Evolutionary conservation across 2,329 filamentous ascomycete genomes (phyloP), one percentile per base, ranked within the genome.

Genomic region (Rosellinia necatrix): DNA sequence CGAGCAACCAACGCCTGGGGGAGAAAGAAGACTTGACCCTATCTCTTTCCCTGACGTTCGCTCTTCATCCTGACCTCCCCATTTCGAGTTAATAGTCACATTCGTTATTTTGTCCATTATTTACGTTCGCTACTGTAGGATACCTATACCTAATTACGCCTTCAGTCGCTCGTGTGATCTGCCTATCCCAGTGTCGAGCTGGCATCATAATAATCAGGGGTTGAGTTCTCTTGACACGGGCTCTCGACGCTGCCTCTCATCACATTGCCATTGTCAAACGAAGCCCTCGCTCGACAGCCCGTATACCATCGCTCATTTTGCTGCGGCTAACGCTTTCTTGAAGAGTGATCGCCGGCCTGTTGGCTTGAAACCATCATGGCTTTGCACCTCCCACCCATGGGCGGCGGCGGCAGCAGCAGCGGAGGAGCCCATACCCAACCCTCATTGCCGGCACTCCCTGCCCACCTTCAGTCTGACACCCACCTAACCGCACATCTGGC

Each of bases 361-460:
- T 61, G 66, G 62, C 58, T 58, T 50, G n/a, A 56, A 29, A 15
- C 55, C 72, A 78, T 66, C 71, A 89, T 88, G 85, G 79, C 85
- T 70, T 78, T 82, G 74, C 84, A 81, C 69, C 74, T 84, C 59
- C 80, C 81, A 57, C 73, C 78, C 59, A 76, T 76, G 62, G 74
- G 74, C 58, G 74, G 74, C 58, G 74, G 73, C 57, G 72, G 76
- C 69, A 74, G 73, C 57, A 72, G 76, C 69, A 72, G 71, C 70
- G 82, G 81, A 72, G 84, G 84, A 58, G 82, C 84, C 76, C 91
- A 87, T 78, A 91, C 81, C 61, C 91, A 96, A 76, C 84, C 91
- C 55, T 97, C 93, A 58, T 80, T 99, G 67, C 92, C 93, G 19
- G 87, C 91, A 59, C 80, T 99, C 64, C 93, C 94, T 43, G 85